phyloP scores from a whole-genome alignment of 108 stramenopile genomes.

The Pseudonitzschia pungens region DNA sequence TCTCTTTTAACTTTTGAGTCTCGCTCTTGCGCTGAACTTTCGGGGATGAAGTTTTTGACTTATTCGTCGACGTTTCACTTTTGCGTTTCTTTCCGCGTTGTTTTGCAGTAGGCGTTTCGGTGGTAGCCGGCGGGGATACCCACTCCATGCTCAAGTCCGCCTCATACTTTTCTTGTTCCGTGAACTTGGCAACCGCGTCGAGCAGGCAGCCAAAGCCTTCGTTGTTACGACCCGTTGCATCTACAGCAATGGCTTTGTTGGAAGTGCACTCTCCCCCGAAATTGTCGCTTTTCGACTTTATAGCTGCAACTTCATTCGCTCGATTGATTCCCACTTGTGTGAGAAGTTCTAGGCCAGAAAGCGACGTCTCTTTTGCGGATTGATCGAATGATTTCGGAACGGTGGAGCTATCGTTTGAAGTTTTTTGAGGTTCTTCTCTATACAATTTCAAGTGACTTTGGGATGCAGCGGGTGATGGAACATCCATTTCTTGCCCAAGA shows the following conservation, averaged over 20 bases:
- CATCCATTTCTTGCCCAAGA: not conserved
- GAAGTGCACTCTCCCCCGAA: not conserved
- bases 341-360: conserved; percentile 11
- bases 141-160: conserved; percentile 12
- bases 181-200: conserved; percentile 40
- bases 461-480: not conserved
- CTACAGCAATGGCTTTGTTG: not conserved
- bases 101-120: not conserved
- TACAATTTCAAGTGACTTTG: not conserved
- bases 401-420: not conserved
- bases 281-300: not conserved
- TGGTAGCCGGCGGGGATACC: conserved; percentile 11
- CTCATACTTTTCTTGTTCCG: conserved; percentile 29
- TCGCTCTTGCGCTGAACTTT: conserved; percentile 9
- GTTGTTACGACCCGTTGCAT: conserved; percentile 19
- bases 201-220: conserved; percentile 40
- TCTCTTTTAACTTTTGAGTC: conserved; percentile 20
- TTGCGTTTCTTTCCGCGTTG: conserved; percentile 7
- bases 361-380: not conserved
- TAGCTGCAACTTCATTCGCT: conserved; percentile 9
- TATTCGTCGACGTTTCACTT: not conserved
- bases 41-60: not conserved
- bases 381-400: not conserved
- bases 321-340: conserved; percentile 10
- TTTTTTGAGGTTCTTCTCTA: not conserved